Evolutionary conservation across 805 yeast genomes (phyloP), one percentile per base, ranked within the genome.

Genomic region (Spathaspora arborariae): DNA sequence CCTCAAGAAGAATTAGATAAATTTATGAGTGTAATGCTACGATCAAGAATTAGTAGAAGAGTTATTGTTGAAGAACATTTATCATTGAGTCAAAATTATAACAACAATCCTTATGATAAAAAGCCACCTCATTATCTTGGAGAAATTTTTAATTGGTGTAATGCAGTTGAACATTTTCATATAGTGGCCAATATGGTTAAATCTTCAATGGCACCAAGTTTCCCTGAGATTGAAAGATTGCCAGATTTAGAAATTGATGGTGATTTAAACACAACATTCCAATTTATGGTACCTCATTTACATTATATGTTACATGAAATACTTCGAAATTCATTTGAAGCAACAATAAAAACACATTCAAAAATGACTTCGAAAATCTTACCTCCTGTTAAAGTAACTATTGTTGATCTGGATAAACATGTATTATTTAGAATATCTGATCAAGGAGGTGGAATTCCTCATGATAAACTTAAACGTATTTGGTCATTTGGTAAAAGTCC

Each of bases 61-160:
- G 85, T 92, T 41, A 85, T 92, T 51, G 88, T 89, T 38, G 96
- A 92, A 67, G 96, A 92, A 62, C 98, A 94, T 67, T 67, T 88
- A 34, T 81, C 94, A 8, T 75, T 94, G 44, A 80, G 96, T 0
- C 78, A 81, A 30, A 79, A 85, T 49, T 85, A 80, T 62, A 65
- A 69, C 44, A 55, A 62, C 4, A 77, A 77, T 21, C 79, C 79
- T 6, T 65, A 77, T 48, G 69, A 68, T 26, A 58, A 56, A 39
- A 73, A 77, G 60, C 78, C 85, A 13, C 72, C 82, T 22, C 74
- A 78, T 65, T 74, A 79, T 63, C 64, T 78, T 65, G 80, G 98
- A 26, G 96, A 88, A 57, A 88, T 94, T 13, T 88, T 88, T 58
- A 81, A 87, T 52, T 76, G 81, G 51, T 86, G 96, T 60, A 78